Evolutionary conservation across 2,329 filamentous ascomycete genomes (phyloP), one percentile per base, ranked within the genome.

Genomic region (Ilyonectria destructans): DNA sequence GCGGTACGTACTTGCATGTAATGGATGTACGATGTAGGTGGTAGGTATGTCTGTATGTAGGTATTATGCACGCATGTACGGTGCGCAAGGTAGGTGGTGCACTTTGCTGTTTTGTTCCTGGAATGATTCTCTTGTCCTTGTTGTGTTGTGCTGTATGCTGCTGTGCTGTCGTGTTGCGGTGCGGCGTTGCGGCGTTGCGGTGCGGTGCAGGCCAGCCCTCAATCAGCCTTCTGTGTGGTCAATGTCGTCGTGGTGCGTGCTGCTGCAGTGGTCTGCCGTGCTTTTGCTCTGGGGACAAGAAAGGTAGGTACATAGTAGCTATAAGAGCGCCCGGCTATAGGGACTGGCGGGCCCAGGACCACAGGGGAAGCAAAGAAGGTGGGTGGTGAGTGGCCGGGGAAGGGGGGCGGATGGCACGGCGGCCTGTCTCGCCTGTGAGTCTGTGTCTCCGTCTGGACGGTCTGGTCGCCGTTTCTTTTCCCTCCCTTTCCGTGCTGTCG

Each of bases 81-180:
- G 26, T 26, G 26, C 26, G 26, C 26, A 26, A 26, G 26, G 26
- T 26, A 19, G 26, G 23, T 54, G 26, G 23, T 54, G 58, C 58
- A 52, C 40, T 21, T 52, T 45, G 26, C 35, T 33, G 55, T 59
- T 43, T 49, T 58, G 54, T 35, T 26, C 51, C 45, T 58, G 55
- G 19, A 21, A 21, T 21, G 3, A 46, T 52, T 56, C 37, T 65
- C 26, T 23, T 58, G 48, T 29, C 17, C 46, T 55, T 58, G 57
- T 19, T 57, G 57, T 52, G 51, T 43, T 33, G 43, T 33, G 58
- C 40, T 63, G 58, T 56, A 26, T n/a, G n/a, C 58, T 43, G 63
- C 45, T 58, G 63, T 58, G 63, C 45, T 62, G 63, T 66, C 58
- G 58, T 66, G 63, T 66, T 66, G 58, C 60, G 33, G 45, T 26